These are phyloP conservation scores for Brasenia schreberi DNA, from an alignment of 164 flowering plant species.

Conservation along the genomic window DNA sequence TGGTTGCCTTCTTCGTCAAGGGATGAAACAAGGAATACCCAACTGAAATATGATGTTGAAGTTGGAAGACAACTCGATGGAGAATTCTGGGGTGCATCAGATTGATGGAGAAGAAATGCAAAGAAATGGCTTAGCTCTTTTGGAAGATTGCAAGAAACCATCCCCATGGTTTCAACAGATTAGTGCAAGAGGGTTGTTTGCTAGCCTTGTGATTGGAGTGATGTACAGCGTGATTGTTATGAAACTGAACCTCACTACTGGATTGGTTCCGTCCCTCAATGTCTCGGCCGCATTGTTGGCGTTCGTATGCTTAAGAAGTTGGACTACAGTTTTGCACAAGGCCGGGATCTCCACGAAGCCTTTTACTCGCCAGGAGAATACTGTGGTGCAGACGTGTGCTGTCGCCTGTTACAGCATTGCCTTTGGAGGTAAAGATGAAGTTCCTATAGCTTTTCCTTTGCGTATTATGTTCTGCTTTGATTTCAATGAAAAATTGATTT, in stretches of 20 bases:
- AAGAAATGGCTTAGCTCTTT: slow-evolving; percentile 13
- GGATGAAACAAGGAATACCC: slow-evolving; percentile 2
- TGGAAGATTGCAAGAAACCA: slow-evolving; percentile 17
- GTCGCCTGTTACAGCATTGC: slow-evolving; percentile 88
- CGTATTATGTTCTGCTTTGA: not conserved
- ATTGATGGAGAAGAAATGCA: slow-evolving; percentile 15
- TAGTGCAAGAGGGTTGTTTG: slow-evolving; percentile 56
- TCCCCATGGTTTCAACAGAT: slow-evolving; percentile 78
- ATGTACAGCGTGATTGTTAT: slow-evolving; percentile 67
- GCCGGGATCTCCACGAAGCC: slow-evolving; percentile 40
- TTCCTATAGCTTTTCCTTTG: not conserved
- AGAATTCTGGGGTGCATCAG: slow-evolving; percentile 8
- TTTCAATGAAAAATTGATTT: too few species aligned
- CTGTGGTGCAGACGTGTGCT: slow-evolving; percentile 84
- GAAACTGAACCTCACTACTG: slow-evolving; percentile 85
- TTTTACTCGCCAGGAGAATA: slow-evolving; percentile 85
- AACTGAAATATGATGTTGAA: slow-evolving; percentile 3
- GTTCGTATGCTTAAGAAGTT: slow-evolving; percentile 46
- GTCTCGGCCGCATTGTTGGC: slow-evolving; percentile 93
- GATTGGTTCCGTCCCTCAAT: slow-evolving; percentile 69
- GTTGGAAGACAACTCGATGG: not conserved
- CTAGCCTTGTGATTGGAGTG: slow-evolving; percentile 55
- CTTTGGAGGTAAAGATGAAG: slow-evolving; percentile 45
- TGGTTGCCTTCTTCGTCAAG: not conserved
- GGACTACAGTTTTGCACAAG: slow-evolving; percentile 55